phyloP scores from a whole-genome alignment of 108 stramenopile genomes.

The Discostella stelligeroides region DNA sequence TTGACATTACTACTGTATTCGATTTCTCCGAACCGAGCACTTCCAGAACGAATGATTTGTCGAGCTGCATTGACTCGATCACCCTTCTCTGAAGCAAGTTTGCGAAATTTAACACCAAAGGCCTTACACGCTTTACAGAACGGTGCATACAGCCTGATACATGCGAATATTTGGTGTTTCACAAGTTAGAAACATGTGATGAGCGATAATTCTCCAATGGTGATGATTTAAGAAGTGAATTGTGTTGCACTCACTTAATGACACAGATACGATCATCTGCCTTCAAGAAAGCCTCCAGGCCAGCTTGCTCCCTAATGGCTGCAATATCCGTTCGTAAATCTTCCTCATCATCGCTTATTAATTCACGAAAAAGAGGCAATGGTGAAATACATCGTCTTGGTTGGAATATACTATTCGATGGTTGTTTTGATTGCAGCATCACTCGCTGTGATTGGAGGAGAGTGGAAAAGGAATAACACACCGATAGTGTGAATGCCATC shows the following conservation, averaged over 20 bases:
- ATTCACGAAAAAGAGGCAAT: constrained; percentile 33
- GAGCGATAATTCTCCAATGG: background rate
- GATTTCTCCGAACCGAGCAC: constrained; percentile 65
- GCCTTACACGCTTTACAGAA: constrained; percentile 48
- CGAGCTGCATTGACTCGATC: constrained; percentile 39
- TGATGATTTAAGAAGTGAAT: background rate
- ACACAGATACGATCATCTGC: constrained; percentile 39
- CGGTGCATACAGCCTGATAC: constrained; percentile 33
- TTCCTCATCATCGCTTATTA: constrained; percentile 32
- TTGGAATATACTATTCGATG: background rate
- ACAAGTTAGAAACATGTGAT: background rate
- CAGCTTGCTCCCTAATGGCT: constrained; percentile 27
- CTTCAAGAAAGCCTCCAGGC: constrained; percentile 26
- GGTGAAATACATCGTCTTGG: background rate
- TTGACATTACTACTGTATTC: constrained; percentile 61
- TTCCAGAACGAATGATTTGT: constrained; percentile 37
- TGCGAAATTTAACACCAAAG: constrained; percentile 45
- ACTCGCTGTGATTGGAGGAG: too few relatives aligned
- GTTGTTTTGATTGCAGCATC: too few relatives aligned
- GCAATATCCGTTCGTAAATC: constrained; percentile 32
- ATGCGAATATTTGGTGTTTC: background rate
- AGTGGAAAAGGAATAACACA: background rate
- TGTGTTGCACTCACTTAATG: constrained; percentile 23
- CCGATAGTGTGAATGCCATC: background rate
- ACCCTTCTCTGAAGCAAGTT: constrained; percentile 33